Evolutionary conservation across 179 eudicot species (phyloP), one percentile per base, ranked within the genome.

Genomic region (Camellia oleifera): DNA sequence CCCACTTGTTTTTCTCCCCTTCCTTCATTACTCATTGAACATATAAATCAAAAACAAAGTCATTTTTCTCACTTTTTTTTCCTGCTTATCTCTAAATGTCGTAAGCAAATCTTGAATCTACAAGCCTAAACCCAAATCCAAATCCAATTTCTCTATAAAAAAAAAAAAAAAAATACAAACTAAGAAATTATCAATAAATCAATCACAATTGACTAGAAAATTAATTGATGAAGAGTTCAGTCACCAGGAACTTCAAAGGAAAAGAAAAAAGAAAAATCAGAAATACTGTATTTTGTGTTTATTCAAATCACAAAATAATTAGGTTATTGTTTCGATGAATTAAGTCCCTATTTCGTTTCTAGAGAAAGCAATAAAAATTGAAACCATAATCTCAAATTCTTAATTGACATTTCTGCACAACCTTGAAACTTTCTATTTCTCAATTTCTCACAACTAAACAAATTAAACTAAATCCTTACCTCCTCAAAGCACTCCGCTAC

Each of bases 101-200:
- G 90, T 86, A 69, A 97, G 91, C 57, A 87, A 76, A 76, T 89
- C 94, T 90, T 94, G 99, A 74, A 94, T 88, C 99, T 94, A 89
- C 93, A 91, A 88, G 88, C 84, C 32, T 32, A 32, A 32, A 32
- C 32, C 86, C 81, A 85, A 89, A 88, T 74, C 32, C 32, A 32
- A 32, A 32, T 32, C 79, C 88, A 91, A 81, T 79, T 81, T 81
- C 75, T 84, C 82, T 80, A 82, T 32, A 32, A 32, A 32, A n/a
- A n/a, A n/a, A 32, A 32, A 32, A 32, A 1, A 32, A 0, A 83
- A 82, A 85, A 72, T 78, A 85, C 79, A 88, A 79, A 79, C 69
- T 75, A 50, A 77, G 76, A 69, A 74, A 80, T 78, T 77, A 74
- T 78, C 78, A 86, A 56, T 69, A 61, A 40, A 73, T 7, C n/a